Percentiles rank a stretch among this genome's conserved stretches.
These are phyloP conservation scores for Byssochlamys sp. DNA, from an alignment of 2,329 filamentous ascomycete species.

Conservation along the genomic window DNA sequence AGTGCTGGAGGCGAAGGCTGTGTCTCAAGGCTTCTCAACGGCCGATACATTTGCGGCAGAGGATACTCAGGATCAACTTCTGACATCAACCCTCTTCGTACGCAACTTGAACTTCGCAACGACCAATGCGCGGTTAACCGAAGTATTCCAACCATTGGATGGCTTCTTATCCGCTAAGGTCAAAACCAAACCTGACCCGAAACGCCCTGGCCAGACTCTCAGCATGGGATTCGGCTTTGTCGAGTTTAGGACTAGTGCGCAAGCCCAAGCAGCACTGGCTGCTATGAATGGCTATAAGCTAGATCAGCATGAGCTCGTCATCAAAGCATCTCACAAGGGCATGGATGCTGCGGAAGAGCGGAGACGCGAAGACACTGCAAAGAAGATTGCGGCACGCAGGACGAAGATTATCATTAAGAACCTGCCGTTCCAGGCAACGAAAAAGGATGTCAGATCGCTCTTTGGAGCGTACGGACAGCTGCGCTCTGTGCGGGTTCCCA, in stretches of 20 bases:
- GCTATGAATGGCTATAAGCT: constrained; percentile 83
- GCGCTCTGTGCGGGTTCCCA: constrained; percentile 81
- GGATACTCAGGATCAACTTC: constrained; percentile 31
- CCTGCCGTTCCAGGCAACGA: constrained; percentile 86
- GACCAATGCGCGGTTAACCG: constrained; percentile 63
- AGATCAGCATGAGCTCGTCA: constrained; percentile 75
- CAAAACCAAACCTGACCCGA: constrained; percentile 89
- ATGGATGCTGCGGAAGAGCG: constrained; percentile 80
- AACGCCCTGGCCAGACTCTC: constrained; percentile 73
- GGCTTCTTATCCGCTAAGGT: constrained; percentile 84
- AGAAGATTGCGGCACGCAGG: constrained; percentile 63
- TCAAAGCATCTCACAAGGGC: constrained; percentile 79
- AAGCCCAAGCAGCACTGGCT: constrained; percentile 68
- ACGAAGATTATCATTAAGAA: constrained; percentile 99
- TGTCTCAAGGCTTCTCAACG: constrained; percentile 33
- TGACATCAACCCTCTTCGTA: constrained; percentile 79
- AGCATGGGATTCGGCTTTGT: constrained; percentile 98
- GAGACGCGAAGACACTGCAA: constrained; percentile 69
- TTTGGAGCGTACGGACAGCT: constrained; percentile 87
- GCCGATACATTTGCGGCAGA: constrained; percentile 35
- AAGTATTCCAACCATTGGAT: constrained; percentile 69
- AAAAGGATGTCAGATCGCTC: constrained; percentile 79
- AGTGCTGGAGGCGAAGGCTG: constrained; percentile 19
- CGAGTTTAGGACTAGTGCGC: constrained; percentile 68
- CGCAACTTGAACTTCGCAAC: constrained; percentile 91